Percentiles rank a stretch among this genome's conserved stretches.
Evolutionary conservation across 2,329 filamentous ascomycete genomes (phyloP).

Genomic region (Ceratocystis albifundus): DNA sequence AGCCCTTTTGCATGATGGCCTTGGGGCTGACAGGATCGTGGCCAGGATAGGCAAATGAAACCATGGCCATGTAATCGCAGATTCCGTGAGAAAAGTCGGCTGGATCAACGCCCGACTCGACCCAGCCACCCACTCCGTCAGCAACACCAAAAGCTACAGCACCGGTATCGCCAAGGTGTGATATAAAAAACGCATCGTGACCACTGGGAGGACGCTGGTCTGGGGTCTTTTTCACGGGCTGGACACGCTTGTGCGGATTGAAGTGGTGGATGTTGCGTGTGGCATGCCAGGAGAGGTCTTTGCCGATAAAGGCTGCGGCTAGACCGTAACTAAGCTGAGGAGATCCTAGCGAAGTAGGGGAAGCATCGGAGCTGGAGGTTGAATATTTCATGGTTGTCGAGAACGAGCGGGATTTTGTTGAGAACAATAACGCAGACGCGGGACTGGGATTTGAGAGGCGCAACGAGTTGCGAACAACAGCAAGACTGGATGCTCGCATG

Average conservation of each 20-base stretch:
- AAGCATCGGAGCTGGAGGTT: constrained; percentile 14
- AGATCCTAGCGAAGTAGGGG: background rate
- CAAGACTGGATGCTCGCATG: constrained; percentile 23
- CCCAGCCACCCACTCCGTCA: constrained; percentile 93
- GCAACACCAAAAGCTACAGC: constrained; percentile 77
- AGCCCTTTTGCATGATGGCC: constrained; percentile 59
- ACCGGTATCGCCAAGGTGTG: constrained; percentile 59
- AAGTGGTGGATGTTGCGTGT: constrained; percentile 62
- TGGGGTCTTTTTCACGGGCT: constrained; percentile 42
- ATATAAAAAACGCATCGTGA: constrained; percentile 93
- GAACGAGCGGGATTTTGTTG: constrained; percentile 16
- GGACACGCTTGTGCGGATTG: constrained; percentile 51
- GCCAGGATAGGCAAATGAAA: constrained; percentile 48
- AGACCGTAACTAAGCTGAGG: constrained; percentile 53
- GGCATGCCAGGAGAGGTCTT: constrained; percentile 56
- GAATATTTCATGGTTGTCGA: constrained; percentile 19
- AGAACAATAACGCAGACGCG: constrained; percentile 4
- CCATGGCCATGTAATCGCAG: constrained; percentile 82
- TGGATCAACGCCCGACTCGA: constrained; percentile 82
- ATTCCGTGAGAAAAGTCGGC: constrained; percentile 90
- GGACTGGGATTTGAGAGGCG: constrained; percentile 19
- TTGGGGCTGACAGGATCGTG: constrained; percentile 39
- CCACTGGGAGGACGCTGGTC: constrained; percentile 63
- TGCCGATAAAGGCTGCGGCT: constrained; percentile 64
- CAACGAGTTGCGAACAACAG: constrained; percentile 23